Evolutionary conservation across 139 green algal species (phyloP), one percentile per base, ranked within the genome.

Genomic region (Monoraphidium neglectum): DNA sequence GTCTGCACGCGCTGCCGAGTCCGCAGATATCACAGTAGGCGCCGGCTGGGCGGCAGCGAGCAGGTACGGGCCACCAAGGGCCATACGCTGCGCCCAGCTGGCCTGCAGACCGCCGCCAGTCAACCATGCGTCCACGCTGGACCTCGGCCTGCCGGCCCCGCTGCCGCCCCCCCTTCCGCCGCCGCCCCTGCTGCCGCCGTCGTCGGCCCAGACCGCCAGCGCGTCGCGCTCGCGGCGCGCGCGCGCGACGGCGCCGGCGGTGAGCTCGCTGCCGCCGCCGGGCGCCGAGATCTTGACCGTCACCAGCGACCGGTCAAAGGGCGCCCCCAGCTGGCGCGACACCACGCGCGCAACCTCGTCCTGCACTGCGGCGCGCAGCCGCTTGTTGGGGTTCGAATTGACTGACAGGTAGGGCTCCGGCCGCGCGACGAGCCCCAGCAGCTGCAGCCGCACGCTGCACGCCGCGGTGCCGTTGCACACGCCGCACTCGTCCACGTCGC

Each of bases 401-500:
- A 49, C 47, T 16, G 51, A 56, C 18, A 79, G 73, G 37, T 72
- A 79, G 8, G 67, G 38, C 12, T 35, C 35, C 40, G 73, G 63
- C 4, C 32, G 38, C 5, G 53, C 37, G 21, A 75, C 15, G 8
- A 13, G 38, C 10, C 37, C 53, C 16, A 63, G n/a, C 13, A 80
- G 15, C 10, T 54, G 28, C 24, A 54, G 63, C 21, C 38, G 60
- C 53, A 75, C n/a, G 3, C 37, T 26, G 53, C 70, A 77, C 37
- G 70, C 18, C 12, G 68, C 33, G 4, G 32, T 67, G 49, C 77
- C 77, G 59, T 77, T 77, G 77, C 77, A 82, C 1, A 77, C 77
- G n/a, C 77, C 77, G 38, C 77, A 82, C 30, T 82, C 77, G 54
- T 82, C 77, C 21, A 82, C 40, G 24, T n/a, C 30, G 61, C 49